Conservation (phyloP, 805 yeast genomes). For the Sugiyamaella americana region DNA sequence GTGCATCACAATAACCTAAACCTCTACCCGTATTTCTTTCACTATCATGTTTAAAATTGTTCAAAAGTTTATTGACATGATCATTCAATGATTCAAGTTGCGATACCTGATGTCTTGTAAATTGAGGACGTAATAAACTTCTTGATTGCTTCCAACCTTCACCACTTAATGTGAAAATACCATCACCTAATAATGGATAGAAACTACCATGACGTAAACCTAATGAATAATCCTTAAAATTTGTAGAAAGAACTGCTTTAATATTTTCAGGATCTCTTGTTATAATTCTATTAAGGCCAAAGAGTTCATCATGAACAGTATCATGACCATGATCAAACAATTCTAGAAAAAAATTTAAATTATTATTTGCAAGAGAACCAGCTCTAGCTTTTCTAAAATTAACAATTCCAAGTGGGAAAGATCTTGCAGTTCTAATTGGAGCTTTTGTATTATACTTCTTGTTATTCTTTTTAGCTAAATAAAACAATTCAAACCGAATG, state of each 20-base stretch:
- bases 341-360: not conserved
- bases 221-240: slow-evolving; percentile 31
- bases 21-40: not conserved
- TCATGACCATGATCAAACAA: not conserved
- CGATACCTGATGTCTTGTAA: slow-evolving; percentile 30
- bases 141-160: slow-evolving; percentile 35
- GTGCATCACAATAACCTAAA: slow-evolving; percentile 20
- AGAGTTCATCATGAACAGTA: not conserved
- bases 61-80: slow-evolving; percentile 26
- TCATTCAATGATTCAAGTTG: slow-evolving; percentile 23
- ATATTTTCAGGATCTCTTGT: slow-evolving; percentile 32
- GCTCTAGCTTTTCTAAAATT: not conserved
- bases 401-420: not conserved
- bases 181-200: slow-evolving; percentile 31
- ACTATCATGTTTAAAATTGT: slow-evolving; percentile 8
- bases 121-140: slow-evolving; percentile 34
- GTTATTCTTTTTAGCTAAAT: not conserved
- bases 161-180: slow-evolving; percentile 34
- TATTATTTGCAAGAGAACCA: not conserved
- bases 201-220: slow-evolving; percentile 26
- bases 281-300: slow-evolving; percentile 3
- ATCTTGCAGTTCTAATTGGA: not conserved
- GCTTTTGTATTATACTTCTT: not conserved
- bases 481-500: not conserved
- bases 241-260: slow-evolving; percentile 31